A percentile compares a stretch with the other conserved stretches of the same genome.
Evolutionary conservation across 2,329 filamentous ascomycete genomes (phyloP).

Genomic region (Calonectria multiphialidica): DNA sequence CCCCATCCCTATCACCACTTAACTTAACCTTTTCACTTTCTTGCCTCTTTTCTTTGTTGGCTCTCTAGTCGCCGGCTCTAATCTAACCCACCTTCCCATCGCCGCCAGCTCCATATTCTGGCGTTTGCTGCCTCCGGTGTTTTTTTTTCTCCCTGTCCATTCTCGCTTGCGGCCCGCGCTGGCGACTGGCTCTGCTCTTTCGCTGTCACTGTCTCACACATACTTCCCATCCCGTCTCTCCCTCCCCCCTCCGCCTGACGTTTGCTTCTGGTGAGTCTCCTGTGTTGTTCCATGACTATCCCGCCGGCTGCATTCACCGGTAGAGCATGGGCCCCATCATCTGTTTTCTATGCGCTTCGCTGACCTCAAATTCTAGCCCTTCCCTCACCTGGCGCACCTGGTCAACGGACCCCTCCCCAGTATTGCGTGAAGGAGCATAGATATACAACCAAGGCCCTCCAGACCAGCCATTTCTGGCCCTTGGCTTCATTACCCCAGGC

Average conservation of each 20-base stretch:
- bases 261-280: constrained; percentile 33
- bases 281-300: constrained; percentile 24
- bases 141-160: not conserved
- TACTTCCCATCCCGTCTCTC: constrained; percentile 25
- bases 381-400: constrained; percentile 13
- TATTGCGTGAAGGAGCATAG: not conserved
- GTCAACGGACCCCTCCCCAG: constrained; percentile 14
- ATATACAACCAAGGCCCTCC: constrained; percentile 19
- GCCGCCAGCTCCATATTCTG: constrained; percentile 1
- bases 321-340: constrained; percentile 19
- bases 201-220: constrained; percentile 30
- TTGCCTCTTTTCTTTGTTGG: constrained; percentile 11
- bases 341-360: constrained; percentile 17
- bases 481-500: constrained; percentile 26
- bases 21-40: constrained; percentile 5
- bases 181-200: constrained; percentile 39
- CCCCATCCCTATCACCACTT: constrained; percentile 23
- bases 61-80: constrained; percentile 14
- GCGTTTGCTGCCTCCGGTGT: constrained; percentile 9
- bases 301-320: constrained; percentile 11
- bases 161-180: constrained; percentile 40
- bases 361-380: constrained; percentile 34
- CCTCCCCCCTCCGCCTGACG: constrained; percentile 23
- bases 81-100: constrained; percentile 1
- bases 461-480: constrained; percentile 8